phyloP scores from a whole-genome alignment of 805 yeast species.

The Candida peoriensis region DNA sequence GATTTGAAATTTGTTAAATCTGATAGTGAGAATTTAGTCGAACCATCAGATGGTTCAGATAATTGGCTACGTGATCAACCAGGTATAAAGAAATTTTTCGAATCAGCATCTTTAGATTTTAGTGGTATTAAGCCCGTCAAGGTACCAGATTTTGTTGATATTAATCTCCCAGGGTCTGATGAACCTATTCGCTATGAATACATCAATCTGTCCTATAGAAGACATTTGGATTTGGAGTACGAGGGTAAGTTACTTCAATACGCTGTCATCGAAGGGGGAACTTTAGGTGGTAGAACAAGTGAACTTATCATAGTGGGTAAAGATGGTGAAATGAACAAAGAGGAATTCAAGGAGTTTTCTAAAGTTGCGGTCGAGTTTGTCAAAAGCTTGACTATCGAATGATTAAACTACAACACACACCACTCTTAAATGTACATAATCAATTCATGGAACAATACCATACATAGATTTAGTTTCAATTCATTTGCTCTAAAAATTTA shows the following conservation, averaged over 20 bases:
- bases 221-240: slow-evolving; percentile 39
- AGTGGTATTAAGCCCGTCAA: slow-evolving; percentile 30
- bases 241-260: slow-evolving; percentile 34
- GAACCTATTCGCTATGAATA: slow-evolving; percentile 38
- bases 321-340: slow-evolving; percentile 9
- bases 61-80: slow-evolving; percentile 32
- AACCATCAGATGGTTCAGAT: slow-evolving; percentile 12
- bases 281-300: slow-evolving; percentile 46
- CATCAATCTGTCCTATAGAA: slow-evolving; percentile 37
- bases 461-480: neutral
- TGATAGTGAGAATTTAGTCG: slow-evolving; percentile 11
- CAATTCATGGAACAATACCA: neutral
- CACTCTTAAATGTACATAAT: neutral
- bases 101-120: slow-evolving; percentile 34
- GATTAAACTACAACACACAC: neutral
- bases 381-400: slow-evolving; percentile 8
- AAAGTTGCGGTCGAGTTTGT: slow-evolving; percentile 16
- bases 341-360: slow-evolving; percentile 16
- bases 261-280: slow-evolving; percentile 51
- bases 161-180: slow-evolving; percentile 33
- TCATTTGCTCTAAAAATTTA: neutral
- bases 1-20: slow-evolving; percentile 39
- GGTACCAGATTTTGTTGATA: slow-evolving; percentile 35
- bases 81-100: slow-evolving; percentile 37
- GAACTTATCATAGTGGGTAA: slow-evolving; percentile 46